These are phyloP conservation scores for Paramecium tetraurelia DNA, from an alignment of 73 alveolate species.

Conservation along the genomic window DNA sequence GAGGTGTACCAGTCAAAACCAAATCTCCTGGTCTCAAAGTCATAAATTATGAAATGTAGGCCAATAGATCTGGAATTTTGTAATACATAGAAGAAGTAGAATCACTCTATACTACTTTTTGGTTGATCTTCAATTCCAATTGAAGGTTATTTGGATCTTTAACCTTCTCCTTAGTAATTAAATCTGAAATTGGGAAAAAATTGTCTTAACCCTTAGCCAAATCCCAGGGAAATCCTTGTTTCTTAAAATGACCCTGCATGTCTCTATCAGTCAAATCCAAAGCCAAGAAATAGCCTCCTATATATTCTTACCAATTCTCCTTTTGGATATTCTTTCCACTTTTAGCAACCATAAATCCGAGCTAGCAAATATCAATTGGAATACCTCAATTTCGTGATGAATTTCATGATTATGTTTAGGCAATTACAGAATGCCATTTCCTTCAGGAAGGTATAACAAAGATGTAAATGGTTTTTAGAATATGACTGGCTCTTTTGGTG, in stretches of 20 bases:
- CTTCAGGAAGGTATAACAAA: background rate
- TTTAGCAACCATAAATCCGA: slow-evolving; percentile 77
- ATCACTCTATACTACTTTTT: slow-evolving; percentile 59
- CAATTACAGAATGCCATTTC: background rate
- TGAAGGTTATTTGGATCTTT: slow-evolving; percentile 73
- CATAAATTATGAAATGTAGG: slow-evolving; percentile 61
- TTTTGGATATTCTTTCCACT: slow-evolving; percentile 65
- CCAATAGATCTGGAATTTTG: slow-evolving; percentile 65
- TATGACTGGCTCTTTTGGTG: slow-evolving; percentile 77
- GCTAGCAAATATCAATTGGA: slow-evolving; percentile 10
- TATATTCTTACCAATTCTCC: slow-evolving; percentile 70
- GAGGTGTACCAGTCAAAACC: slow-evolving; percentile 89
- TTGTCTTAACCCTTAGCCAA: slow-evolving; percentile 78
- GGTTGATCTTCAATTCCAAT: slow-evolving; percentile 64
- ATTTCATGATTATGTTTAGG: slow-evolving; percentile 63
- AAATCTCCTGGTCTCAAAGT: slow-evolving; percentile 87
- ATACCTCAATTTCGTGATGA: slow-evolving; percentile 84
- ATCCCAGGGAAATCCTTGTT: slow-evolving; percentile 81
- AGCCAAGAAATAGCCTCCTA: slow-evolving; percentile 82
- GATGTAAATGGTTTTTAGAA: slow-evolving; percentile 70
- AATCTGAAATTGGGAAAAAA: slow-evolving; percentile 75
- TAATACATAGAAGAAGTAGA: slow-evolving; percentile 71
- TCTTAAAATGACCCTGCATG: slow-evolving; percentile 68
- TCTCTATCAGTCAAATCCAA: slow-evolving; percentile 81
- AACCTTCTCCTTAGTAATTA: slow-evolving; percentile 60